Evolutionary conservation across 805 yeast genomes (phyloP), one percentile per base, ranked within the genome.

Genomic region (Maudiozyma bulderi): DNA sequence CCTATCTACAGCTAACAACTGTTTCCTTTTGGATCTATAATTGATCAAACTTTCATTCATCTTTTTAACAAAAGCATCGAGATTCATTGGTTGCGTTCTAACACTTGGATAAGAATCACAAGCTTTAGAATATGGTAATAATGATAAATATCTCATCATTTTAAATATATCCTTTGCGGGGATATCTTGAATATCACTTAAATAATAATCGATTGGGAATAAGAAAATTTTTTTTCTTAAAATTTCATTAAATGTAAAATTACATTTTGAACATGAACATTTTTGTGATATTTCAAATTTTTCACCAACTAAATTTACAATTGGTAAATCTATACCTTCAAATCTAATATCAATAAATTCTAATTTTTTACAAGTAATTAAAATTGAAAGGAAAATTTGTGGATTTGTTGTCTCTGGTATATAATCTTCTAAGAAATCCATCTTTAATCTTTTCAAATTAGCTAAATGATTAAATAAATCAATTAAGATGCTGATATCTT

Each of bases 61-160:
- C 54, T 54, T 43, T 33, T 46, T 44, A 48, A 57, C 61, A 59
- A 68, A 52, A 49, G 56, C 50, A 28, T 62, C 57, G 38, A 70
- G 50, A 49, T 61, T 64, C 64, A 69, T 71, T 13, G 72, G 67
- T 30, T 69, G 72, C 0, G 75, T 72, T 44, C 70, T 61, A 4
- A 72, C 74, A 40, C 72, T 62, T 29, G 75, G 75, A 51, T 67
- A 71, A 43, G 56, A 58, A 52, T 71, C 75, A 43, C 71, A 68
- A 1, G 75, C 74, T 48, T 71, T 71, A 0, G 75, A 70, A 48
- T 72, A 72, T 3, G 75, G 75, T 38, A 68, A 54, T 29, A 72
- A 48, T 26, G 67, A 65, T 8, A 68, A 54, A 35, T 59, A 55
- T 41, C 66, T 57, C 58, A 71, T 66, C 57, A 64, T 66, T 10